Base-by-base conservation (phyloP, 176 grass and related monocot genomes). In the Ensete ventricosum region DNA sequence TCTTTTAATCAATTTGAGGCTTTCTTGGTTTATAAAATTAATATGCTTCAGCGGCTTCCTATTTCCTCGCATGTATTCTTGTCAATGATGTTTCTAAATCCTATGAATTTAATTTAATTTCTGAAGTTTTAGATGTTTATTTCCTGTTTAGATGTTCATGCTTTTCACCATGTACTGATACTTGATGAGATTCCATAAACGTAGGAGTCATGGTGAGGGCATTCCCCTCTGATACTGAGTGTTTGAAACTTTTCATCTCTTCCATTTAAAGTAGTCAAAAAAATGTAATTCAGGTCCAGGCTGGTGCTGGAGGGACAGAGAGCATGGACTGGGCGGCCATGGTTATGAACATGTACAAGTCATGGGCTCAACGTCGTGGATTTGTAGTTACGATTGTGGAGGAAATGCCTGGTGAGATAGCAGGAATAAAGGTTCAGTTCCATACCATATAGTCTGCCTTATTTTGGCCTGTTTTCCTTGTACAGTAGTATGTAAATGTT, bases 311-410 rank as follows among this genome's bases (percentile, higher is more conserved):
- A 72, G 94, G 94, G 50, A 93, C 88, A 24, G 94, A 98, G 84
- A 98, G 88, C 84, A 98, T 98, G 94, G 94, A 98, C 71, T 91
- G 88, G 90, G 90, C 94, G 81, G 76, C 82, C 17, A 98, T 93
- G 88, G 81, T 93, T 78, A 88, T 91, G 84, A 91, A 93, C 73
- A 98, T 98, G 90, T 98, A 93, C 55, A 85, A 48, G 55, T 85
- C 85, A 64, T 98, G 94, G 94, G 88, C 90, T 75, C 90, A 91
- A 60, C 62, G 24, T 48, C 90, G 77, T 72, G 90, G 90, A 84
- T 93, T 89, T 81, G 60, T 54, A 50, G 69, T 93, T 75, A 93
- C 84, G 57, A 59, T 98, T 63, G 64, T 98, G 74, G 90, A 98
- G 90, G 90, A 98, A 81, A 91, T 98, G 80, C 64, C 88, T 78